These are phyloP conservation scores for Chaetomiaceae sp. DNA, from an alignment of 2,329 filamentous ascomycete genomes.

Conservation along the genomic window DNA sequence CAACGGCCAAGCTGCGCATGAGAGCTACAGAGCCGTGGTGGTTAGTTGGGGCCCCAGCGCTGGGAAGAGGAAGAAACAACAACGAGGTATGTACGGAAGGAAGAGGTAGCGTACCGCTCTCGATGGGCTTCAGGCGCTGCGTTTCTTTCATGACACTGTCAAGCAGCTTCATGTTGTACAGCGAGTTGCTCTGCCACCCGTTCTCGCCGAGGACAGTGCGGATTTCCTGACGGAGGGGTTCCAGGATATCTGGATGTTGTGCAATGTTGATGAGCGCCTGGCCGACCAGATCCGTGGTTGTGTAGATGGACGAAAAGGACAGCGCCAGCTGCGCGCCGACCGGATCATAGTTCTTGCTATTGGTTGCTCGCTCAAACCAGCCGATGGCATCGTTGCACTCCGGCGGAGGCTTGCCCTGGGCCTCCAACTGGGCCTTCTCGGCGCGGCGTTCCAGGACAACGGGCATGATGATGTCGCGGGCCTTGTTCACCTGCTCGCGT, in stretches of 20 bases:
- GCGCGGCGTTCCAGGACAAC: not conserved
- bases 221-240: not conserved
- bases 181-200: not conserved
- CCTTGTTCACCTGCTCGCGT: not conserved
- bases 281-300: not conserved
- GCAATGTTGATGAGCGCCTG: not conserved
- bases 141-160: conserved; percentile 5
- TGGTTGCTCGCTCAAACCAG: not conserved
- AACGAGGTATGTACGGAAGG: too few species aligned
- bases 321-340: not conserved
- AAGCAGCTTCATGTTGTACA: conserved; percentile 3
- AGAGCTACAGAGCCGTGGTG: too few species aligned
- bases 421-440: too few species aligned
- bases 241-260: not conserved
- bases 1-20: not conserved
- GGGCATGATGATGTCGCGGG: not conserved
- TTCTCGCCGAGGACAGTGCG: not conserved
- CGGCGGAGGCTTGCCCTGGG: too few species aligned
- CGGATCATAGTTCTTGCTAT: not conserved
- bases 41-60: not conserved
- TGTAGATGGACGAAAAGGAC: not conserved
- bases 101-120: not conserved
- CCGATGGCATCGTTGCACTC: not conserved
- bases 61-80: too few species aligned
- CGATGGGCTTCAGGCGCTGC: not conserved